phyloP scores from a whole-genome alignment of 2,329 filamentous ascomycete species.

The Aspergillus floridensis region DNA sequence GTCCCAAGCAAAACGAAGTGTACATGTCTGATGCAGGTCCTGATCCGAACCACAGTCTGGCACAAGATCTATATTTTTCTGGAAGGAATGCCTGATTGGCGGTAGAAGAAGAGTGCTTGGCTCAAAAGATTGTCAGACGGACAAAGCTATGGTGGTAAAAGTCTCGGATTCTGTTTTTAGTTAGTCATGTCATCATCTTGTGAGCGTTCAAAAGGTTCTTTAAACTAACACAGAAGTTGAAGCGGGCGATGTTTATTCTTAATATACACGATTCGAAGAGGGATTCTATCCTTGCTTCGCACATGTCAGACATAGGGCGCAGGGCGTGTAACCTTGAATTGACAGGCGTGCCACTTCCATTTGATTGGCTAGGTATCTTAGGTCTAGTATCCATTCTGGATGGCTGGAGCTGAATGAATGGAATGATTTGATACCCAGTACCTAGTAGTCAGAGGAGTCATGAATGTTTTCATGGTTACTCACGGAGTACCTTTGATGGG shows the following conservation, averaged over 20 bases:
- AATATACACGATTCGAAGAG: not conserved
- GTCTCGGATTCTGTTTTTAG: not conserved
- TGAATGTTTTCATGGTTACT: no score
- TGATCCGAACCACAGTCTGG: not conserved
- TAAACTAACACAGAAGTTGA: not conserved
- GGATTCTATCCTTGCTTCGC: not conserved
- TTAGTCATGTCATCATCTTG: not conserved
- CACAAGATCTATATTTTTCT: not conserved
- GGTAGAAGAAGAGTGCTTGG: not conserved
- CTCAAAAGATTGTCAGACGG: no score
- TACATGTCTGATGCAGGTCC: conserved; percentile 12
- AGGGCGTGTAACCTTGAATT: not conserved
- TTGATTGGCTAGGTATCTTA: not conserved
- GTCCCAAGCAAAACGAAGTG: conserved; percentile 13
- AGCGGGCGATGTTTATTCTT: not conserved
- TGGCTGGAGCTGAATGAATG: no score
- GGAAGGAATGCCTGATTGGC: not conserved
- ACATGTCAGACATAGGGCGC: not conserved
- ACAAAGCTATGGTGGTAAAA: not conserved
- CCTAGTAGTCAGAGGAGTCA: no score
- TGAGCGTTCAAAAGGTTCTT: not conserved
- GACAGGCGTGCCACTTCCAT: not conserved
- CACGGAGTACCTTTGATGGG: not conserved
- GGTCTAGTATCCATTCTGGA: no score
- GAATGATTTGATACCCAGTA: no score